These are phyloP conservation scores for Neurospora sp. DNA, from an alignment of 495 filamentous ascomycete species.

Conservation along the genomic window DNA sequence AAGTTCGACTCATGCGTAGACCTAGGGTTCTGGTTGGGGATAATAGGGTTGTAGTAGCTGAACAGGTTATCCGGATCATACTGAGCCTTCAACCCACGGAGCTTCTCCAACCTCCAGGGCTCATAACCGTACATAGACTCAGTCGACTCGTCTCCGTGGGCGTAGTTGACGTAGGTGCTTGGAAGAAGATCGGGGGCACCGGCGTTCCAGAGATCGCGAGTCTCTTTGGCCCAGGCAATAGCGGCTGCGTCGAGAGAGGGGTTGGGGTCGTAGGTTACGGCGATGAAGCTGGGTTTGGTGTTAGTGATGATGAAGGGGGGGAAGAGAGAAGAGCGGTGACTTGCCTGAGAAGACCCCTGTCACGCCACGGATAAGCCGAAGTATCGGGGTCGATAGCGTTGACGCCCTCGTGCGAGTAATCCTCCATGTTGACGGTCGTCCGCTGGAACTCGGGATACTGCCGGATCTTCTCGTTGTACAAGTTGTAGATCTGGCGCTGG, in stretches of 20 bases:
- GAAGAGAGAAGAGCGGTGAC: neutral
- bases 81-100: constrained; percentile 39
- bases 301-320: neutral
- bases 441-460: constrained; percentile 15
- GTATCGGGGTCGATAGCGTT: constrained; percentile 21
- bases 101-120: constrained; percentile 33
- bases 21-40: neutral
- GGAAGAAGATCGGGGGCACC: constrained; percentile 12
- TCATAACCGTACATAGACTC: constrained; percentile 29
- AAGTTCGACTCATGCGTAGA: neutral
- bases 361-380: constrained; percentile 36
- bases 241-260: neutral
- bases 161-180: constrained; percentile 24
- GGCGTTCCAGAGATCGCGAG: neutral
- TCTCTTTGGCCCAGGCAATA: neutral
- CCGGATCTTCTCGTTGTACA: constrained; percentile 23
- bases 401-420: constrained; percentile 40
- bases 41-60: constrained; percentile 39
- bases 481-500: constrained; percentile 29
- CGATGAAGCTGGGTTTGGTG: neutral
- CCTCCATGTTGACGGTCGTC: constrained; percentile 47
- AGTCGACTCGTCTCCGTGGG: constrained; percentile 26
- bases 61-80: constrained; percentile 46
- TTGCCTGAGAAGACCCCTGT: neutral
- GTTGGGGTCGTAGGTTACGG: neutral